Evolutionary conservation across 805 yeast genomes (phyloP), one percentile per base, ranked within the genome.

Genomic region (Dipodascus albidus): DNA sequence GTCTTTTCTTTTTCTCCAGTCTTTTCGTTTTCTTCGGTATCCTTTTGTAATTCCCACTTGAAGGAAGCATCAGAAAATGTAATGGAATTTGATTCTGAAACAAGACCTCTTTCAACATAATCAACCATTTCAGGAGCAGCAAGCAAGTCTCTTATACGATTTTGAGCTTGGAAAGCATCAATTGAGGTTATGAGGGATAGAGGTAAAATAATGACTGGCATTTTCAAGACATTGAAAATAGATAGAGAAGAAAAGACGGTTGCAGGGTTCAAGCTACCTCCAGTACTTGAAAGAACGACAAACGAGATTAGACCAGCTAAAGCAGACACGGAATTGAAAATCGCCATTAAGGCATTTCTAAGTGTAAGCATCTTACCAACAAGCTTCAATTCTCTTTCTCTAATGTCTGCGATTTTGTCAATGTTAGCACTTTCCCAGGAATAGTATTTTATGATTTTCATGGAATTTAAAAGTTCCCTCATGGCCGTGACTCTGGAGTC

Each of bases 341-440:
- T 62, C 0, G 96, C 82, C 52, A 82, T 79, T 49, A 83, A 66
- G 20, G 74, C 57, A 62, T 83, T 85, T 64, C 90, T 79, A 23
- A 79, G 65, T 47, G 81, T 72, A 62, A 85, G 90, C 73, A 87
- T 78, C 52, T 69, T 72, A 57, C 81, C 75, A 55, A 90, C 75
- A 51, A 73, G 71, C 2, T 62, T 59, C 77, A 86, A 81, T 68
- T 89, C 97, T 20, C 70, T 63, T 0, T 64, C 61, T 65, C 97
- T 78, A 23, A 79, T 72, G 14, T 72, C 74, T 14, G 78, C 62
- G 33, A 90, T 76, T 52, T 75, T 70, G 8, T 74, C 66, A 53
- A 74, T 74, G 64, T 87, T 90, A 0, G 96, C 88, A 27, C 74
- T 74, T 68, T 90, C 97, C 96, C 96, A 90, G 1, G 95, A 86